Evolutionary conservation across 352 stramenopile species (phyloP).

Genomic region (Hyaloperonospora brassicae): DNA sequence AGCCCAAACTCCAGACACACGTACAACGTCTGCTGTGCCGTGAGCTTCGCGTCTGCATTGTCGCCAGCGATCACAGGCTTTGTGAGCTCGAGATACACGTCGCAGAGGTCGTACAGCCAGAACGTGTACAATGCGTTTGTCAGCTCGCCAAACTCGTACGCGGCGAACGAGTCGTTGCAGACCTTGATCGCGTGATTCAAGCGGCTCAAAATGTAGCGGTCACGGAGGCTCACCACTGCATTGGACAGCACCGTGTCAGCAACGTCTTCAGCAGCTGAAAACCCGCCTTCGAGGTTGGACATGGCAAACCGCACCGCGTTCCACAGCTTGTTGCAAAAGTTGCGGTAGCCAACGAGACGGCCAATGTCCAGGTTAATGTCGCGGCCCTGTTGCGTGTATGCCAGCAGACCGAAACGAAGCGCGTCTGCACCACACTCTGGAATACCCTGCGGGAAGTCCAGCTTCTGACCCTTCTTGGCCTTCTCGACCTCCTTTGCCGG

Average conservation of each 20-base stretch:
- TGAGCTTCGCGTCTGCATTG: constrained; percentile 59
- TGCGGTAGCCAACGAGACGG: constrained; percentile 96
- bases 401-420: constrained; percentile 96
- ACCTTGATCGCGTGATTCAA: constrained; percentile 66
- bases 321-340: constrained; percentile 99
- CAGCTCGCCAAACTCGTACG: constrained; percentile 94
- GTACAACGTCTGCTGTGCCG: constrained; percentile 80
- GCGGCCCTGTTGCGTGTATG: constrained; percentile 90
- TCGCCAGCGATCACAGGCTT: constrained; percentile 94
- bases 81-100: constrained; percentile 99
- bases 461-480: constrained; percentile 94
- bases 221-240: constrained; percentile 48
- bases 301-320: constrained; percentile 98
- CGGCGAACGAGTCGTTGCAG: constrained; percentile 80
- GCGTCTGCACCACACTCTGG: constrained; percentile 98
- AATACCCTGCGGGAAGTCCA: constrained; percentile 98
- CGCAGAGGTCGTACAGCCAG: constrained; percentile 98
- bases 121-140: constrained; percentile 95
- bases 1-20: constrained; percentile 77
- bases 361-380: constrained; percentile 99
- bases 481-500: constrained; percentile 94
- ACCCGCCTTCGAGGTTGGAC: constrained; percentile 88
- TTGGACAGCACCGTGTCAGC: constrained; percentile 59
- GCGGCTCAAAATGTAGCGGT: constrained; percentile 82
- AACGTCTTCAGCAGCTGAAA: constrained; percentile 45